phyloP scores from a whole-genome alignment of 257 asterid genomes.

The Asclepias syriaca region DNA sequence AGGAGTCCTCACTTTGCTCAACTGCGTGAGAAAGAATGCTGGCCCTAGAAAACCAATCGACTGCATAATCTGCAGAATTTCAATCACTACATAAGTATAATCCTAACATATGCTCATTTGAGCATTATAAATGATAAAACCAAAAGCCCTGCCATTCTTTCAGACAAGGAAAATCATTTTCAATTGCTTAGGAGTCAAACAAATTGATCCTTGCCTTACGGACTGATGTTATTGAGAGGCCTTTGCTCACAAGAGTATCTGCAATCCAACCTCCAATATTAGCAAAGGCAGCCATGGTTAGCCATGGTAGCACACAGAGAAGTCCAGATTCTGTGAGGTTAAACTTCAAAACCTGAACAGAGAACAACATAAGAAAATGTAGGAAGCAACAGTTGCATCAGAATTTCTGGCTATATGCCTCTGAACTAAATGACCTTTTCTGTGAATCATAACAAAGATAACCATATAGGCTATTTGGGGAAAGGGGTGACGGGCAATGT shows the following conservation, averaged over 20 bases:
- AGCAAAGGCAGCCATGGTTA: slow-evolving; percentile 91
- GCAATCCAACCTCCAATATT: slow-evolving; percentile 97
- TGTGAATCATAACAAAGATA: neutral
- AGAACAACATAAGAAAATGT: slow-evolving; percentile 1
- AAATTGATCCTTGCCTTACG: slow-evolving; percentile 39
- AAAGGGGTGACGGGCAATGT: neutral
- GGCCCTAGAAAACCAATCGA: slow-evolving; percentile 94
- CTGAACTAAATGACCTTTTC: neutral
- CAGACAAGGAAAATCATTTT: neutral
- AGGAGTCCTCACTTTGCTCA: slow-evolving; percentile 75
- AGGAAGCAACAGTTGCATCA: neutral
- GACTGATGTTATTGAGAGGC: slow-evolving; percentile 62
- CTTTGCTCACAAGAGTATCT: slow-evolving; percentile 82
- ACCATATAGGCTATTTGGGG: neutral
- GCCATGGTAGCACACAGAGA: slow-evolving; percentile 87
- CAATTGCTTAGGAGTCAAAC: neutral
- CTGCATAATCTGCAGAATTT: slow-evolving; percentile 76
- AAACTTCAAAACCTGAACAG: slow-evolving; percentile 77
- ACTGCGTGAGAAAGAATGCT: slow-evolving; percentile 82
- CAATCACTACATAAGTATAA: neutral
- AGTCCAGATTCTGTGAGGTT: slow-evolving; percentile 90
- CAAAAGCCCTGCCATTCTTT: neutral
- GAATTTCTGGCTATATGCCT: neutral
- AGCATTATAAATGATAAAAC: neutral
- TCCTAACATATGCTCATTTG: neutral